phyloP scores from a whole-genome alignment of 108 stramenopile genomes.

The Nitzschia putrida region DNA sequence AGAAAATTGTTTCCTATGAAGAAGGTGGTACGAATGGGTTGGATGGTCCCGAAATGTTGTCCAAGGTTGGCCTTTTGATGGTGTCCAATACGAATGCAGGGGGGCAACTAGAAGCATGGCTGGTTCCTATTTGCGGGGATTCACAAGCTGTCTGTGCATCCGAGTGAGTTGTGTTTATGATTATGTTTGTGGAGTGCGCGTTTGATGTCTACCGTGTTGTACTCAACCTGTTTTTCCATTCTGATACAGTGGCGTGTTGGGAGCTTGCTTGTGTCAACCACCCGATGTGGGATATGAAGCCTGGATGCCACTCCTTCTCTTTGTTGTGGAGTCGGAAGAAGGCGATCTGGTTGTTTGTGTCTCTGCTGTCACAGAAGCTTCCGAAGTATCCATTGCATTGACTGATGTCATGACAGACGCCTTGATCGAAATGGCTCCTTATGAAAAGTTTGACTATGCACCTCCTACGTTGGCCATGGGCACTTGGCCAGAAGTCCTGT shows the following conservation, averaged over 20 bases:
- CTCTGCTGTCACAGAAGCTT: constrained; percentile 30
- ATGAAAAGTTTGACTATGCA: constrained; percentile 44
- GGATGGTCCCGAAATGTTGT: constrained; percentile 62
- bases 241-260: constrained; percentile 52
- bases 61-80: constrained; percentile 71
- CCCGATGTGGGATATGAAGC: constrained; percentile 41
- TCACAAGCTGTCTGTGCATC: constrained; percentile 64
- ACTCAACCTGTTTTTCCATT: not conserved
- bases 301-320: constrained; percentile 58
- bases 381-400: constrained; percentile 39
- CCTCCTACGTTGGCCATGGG: constrained; percentile 87
- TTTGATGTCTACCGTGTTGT: not conserved
- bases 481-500: constrained; percentile 67
- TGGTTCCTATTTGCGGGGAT: constrained; percentile 72
- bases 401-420: constrained; percentile 53
- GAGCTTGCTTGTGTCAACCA: constrained; percentile 71
- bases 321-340: constrained; percentile 32
- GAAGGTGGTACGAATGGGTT: constrained; percentile 88
- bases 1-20: constrained; percentile 87
- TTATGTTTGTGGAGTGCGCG: not conserved
- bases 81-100: constrained; percentile 59
- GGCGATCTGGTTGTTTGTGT: constrained; percentile 37
- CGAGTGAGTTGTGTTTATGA: constrained; percentile 26
- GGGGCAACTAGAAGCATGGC: constrained; percentile 76
- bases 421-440: constrained; percentile 52